These are phyloP conservation scores for Picochlorum costavermella DNA, from an alignment of 139 green algal species.

Conservation along the genomic window DNA sequence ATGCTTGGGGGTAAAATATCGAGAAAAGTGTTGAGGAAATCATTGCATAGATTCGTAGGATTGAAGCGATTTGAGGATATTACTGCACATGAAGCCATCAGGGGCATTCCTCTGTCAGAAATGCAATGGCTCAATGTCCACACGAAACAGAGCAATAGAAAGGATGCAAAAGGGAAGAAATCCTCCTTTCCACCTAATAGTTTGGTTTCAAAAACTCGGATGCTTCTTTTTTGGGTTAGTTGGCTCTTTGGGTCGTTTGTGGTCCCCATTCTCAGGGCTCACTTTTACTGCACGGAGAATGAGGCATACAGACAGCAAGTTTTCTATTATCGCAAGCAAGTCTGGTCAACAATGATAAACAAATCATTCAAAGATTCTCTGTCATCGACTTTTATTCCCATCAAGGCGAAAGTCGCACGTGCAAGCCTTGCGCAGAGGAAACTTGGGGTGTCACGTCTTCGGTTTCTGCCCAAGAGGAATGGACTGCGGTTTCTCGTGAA, in stretches of 20 bases:
- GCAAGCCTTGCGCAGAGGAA: constrained; percentile 35
- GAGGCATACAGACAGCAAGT: constrained; percentile 68
- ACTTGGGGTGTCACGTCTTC: constrained; percentile 60
- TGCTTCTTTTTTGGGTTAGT: constrained; percentile 50
- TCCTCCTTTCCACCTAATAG: constrained; percentile 11
- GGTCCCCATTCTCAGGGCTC: constrained; percentile 66
- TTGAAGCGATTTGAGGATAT: constrained; percentile 66
- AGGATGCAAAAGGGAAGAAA: background rate
- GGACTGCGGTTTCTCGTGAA: constrained; percentile 71
- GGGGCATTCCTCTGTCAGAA: constrained; percentile 31
- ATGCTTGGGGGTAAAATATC: constrained; percentile 49
- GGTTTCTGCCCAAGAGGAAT: constrained; percentile 71
- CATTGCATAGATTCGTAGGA: constrained; percentile 38
- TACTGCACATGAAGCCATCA: constrained; percentile 44
- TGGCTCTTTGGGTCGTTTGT: constrained; percentile 70
- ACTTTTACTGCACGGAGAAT: constrained; percentile 87
- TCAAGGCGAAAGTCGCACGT: constrained; percentile 22
- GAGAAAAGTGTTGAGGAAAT: constrained; percentile 24
- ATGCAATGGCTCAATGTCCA: constrained; percentile 2
- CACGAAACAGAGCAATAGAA: background rate
- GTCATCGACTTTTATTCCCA: constrained; percentile 14
- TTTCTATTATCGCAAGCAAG: constrained; percentile 78
- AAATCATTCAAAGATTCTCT: constrained; percentile 33
- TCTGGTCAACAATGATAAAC: constrained; percentile 54
- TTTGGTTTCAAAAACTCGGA: constrained; percentile 14